Evolutionary conservation across 1,284 basidiomycete genomes (phyloP).

Genomic region (Ustilago vetiveriae): DNA sequence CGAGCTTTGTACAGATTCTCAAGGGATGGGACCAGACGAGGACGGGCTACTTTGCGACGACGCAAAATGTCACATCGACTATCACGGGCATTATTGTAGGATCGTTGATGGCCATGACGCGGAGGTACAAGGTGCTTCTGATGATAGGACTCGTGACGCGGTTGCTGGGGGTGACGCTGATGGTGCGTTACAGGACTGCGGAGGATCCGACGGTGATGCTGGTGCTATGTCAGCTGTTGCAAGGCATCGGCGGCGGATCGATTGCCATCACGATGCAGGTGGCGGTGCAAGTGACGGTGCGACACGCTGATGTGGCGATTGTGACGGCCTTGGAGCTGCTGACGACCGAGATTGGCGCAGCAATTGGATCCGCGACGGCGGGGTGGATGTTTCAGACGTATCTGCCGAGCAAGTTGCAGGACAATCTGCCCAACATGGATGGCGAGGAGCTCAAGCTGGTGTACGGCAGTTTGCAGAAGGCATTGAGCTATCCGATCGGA

Average conservation of each 20-base stretch:
- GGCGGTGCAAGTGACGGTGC: conserved; percentile 80
- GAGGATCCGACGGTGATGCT: conserved; percentile 70
- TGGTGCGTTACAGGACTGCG: conserved; percentile 73
- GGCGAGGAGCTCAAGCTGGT: conserved; percentile 55
- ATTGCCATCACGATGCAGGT: conserved; percentile 78
- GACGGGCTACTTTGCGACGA: conserved; percentile 64
- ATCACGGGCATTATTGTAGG: conserved; percentile 76
- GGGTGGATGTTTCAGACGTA: conserved; percentile 73
- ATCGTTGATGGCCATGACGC: conserved; percentile 71
- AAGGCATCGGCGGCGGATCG: conserved; percentile 82
- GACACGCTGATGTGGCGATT: conserved; percentile 79
- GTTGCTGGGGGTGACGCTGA: conserved; percentile 72
- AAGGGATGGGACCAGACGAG: conserved; percentile 64
- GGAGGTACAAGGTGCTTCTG: conserved; percentile 75
- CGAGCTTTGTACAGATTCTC: conserved; percentile 63
- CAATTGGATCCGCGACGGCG: conserved; percentile 75
- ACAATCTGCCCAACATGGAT: conserved; percentile 69
- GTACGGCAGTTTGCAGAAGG: conserved; percentile 62
- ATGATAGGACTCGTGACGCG: conserved; percentile 76
- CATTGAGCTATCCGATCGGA: conserved; percentile 64
- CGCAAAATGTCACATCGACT: conserved; percentile 73
- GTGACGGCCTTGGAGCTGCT: conserved; percentile 83
- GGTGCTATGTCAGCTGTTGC: conserved; percentile 73
- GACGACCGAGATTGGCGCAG: conserved; percentile 80
- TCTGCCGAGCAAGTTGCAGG: conserved; percentile 74